These are phyloP conservation scores for Russula vinacea DNA, from an alignment of 768 basidiomycete genomes.

Conservation along the genomic window DNA sequence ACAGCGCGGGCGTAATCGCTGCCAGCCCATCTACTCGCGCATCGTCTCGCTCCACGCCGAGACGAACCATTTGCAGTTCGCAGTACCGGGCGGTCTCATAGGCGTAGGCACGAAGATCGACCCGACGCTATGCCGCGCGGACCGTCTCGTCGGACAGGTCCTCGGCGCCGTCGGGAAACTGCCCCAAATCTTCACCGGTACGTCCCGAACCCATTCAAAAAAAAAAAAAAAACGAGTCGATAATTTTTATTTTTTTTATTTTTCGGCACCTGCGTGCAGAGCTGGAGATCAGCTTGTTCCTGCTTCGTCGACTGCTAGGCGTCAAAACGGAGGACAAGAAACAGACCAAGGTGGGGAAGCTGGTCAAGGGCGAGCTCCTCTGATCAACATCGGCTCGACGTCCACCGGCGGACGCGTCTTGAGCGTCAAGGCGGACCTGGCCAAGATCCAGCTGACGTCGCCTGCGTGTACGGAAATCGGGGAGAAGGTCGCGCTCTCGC, in stretches of 20 bases:
- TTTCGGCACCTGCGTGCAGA: constrained; percentile 51
- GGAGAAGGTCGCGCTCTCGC: constrained; percentile 93
- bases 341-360: constrained; percentile 91
- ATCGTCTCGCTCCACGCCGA: constrained; percentile 95
- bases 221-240: not conserved
- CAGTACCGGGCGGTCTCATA: constrained; percentile 95
- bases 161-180: constrained; percentile 92
- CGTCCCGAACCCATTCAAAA: constrained; percentile 18
- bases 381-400: constrained; percentile 98
- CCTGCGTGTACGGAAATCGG: constrained; percentile 96
- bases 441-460: constrained; percentile 89
- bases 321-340: constrained; percentile 99
- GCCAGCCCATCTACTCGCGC: constrained; percentile 87
- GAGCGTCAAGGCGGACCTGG: constrained; percentile 90
- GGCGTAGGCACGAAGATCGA: constrained; percentile 98
- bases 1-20: constrained; percentile 80
- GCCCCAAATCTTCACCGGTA: constrained; percentile 89
- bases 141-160: constrained; percentile 95
- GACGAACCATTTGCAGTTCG: constrained; percentile 89
- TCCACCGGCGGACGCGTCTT: constrained; percentile 95
- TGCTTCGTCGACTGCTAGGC: constrained; percentile 92
- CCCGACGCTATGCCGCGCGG: constrained; percentile 94
- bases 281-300: constrained; percentile 89
- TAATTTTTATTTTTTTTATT: not conserved
- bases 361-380: constrained; percentile 87